Evolutionary conservation across 371 early-diverging fungal genomes (phyloP).

Genomic region (Mucor velutinosus): DNA sequence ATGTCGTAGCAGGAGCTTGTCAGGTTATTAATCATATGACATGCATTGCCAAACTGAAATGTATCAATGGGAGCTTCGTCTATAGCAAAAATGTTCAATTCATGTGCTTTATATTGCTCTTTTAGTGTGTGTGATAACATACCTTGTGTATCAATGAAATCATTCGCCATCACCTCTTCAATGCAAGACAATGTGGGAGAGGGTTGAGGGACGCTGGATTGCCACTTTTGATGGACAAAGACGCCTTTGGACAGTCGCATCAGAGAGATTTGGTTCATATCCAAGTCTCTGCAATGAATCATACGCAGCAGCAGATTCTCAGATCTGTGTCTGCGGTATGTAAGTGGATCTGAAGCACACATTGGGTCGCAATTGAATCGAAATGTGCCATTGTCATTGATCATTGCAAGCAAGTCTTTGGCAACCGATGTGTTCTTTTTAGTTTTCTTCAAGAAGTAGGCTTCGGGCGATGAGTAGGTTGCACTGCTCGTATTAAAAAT

Average conservation of each 20-base stretch:
- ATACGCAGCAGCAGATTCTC: constrained; percentile 39
- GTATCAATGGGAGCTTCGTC: constrained; percentile 32
- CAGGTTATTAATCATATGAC: not conserved
- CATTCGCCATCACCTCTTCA: constrained; percentile 6
- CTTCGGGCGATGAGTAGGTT: constrained; percentile 29
- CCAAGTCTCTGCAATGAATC: constrained; percentile 27
- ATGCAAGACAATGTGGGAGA: constrained; percentile 33
- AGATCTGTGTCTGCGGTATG: constrained; percentile 38
- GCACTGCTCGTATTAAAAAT: constrained; percentile 36
- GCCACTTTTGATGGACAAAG: constrained; percentile 46
- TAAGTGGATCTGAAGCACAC: constrained; percentile 11
- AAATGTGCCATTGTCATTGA: not conserved
- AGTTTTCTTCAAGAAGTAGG: constrained; percentile 14
- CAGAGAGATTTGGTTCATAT: constrained; percentile 23
- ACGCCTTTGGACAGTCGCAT: constrained; percentile 44
- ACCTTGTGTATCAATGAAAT: constrained; percentile 12
- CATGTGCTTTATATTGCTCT: not conserved
- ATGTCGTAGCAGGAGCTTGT: constrained; percentile 14
- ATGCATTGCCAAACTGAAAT: constrained; percentile 13
- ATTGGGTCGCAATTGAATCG: constrained; percentile 2
- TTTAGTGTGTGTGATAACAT: not conserved
- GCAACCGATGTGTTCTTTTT: not conserved
- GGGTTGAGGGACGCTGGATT: constrained; percentile 18
- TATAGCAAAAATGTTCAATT: not conserved
- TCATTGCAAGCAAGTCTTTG: not conserved